Evolutionary conservation across 768 basidiomycete genomes (phyloP).

Genomic region (Amanita rubescens): DNA sequence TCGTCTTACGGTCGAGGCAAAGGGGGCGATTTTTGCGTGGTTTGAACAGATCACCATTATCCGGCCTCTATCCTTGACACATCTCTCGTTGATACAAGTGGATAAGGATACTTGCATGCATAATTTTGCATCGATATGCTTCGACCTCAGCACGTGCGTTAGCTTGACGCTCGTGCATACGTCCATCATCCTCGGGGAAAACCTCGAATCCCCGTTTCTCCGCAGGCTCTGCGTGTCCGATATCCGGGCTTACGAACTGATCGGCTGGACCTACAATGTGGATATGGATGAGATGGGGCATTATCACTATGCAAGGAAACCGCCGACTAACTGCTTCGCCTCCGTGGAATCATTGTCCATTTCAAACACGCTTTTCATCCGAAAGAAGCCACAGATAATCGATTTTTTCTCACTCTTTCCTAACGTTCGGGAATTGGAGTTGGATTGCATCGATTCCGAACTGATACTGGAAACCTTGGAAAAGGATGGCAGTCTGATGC

Average conservation of each 20-base stretch:
- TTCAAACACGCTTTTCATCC: background rate
- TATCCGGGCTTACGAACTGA: background rate
- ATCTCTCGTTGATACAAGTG: conserved; percentile 2
- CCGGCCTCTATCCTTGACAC: background rate
- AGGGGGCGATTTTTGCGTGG: background rate
- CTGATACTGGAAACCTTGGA: background rate
- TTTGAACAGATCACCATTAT: background rate
- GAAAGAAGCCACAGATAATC: background rate
- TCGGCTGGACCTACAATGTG: background rate
- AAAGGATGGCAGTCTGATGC: background rate
- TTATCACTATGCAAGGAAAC: background rate
- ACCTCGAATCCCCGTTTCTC: background rate
- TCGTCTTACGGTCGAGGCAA: conserved; percentile 1
- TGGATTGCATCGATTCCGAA: background rate
- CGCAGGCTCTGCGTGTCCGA: background rate
- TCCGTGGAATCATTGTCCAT: conserved; percentile 1
- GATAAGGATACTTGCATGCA: conserved; percentile 1
- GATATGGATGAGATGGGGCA: background rate
- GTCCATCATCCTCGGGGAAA: background rate
- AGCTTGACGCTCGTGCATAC: background rate
- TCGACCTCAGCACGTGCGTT: background rate
- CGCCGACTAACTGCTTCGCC: background rate
- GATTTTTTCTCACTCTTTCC: conserved; percentile 2
- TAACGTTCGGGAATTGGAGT: background rate
- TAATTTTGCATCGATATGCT: background rate